Base-by-base conservation (phyloP, 2,329 filamentous ascomycete species). In the Pyrenophora tritici-repentis region DNA sequence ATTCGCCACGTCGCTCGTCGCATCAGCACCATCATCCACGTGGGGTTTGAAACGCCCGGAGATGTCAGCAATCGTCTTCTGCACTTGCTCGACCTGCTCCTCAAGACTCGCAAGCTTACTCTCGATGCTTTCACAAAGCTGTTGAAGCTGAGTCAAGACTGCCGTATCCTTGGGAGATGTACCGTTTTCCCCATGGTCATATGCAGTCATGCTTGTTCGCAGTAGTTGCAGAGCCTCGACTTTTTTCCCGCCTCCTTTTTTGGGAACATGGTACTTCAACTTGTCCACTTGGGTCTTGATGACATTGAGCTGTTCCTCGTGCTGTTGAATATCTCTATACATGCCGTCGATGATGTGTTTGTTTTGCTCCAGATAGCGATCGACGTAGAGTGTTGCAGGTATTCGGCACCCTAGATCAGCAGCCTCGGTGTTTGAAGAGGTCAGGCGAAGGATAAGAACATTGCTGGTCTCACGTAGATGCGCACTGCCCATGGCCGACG, bases 321-420 rank as follows among this genome's bases (percentile, higher is more conserved):
- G 67, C 24, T 70, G 53, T 17, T 63, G 63, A 47, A 74, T 74
- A 16, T 76, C 61, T 18, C 62, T 55, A n/a, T 81, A 78, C 50
- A 85, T 77, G 7, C 76, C 73, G 36, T 75, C 75, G 13, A 81
- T 76, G 8, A 76, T 62, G 1, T 75, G 74, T 47, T 77, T 74
- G 51, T 81, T 82, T 54, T 76, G 73, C 41, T 81, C 75, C 38
- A 86, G 72, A 64, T 87, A 87, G 38, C 84, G 78, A 68, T 87
- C 85, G 4, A 81, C 77, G 56, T 83, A 85, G 61, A 84, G 79
- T 1, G 76, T 73, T 1, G 77, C 65, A 3, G 83, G 83, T 14
- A 85, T 75, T 5, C 78, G 79, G 36, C 86, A 71, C 26, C 70
- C 70, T 24, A 77, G 62, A 61, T 73, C 48, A 61, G 57, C 67